phyloP scores from a whole-genome alignment of 441 rosid genomes.

The Rhodomyrtus psidioides region DNA sequence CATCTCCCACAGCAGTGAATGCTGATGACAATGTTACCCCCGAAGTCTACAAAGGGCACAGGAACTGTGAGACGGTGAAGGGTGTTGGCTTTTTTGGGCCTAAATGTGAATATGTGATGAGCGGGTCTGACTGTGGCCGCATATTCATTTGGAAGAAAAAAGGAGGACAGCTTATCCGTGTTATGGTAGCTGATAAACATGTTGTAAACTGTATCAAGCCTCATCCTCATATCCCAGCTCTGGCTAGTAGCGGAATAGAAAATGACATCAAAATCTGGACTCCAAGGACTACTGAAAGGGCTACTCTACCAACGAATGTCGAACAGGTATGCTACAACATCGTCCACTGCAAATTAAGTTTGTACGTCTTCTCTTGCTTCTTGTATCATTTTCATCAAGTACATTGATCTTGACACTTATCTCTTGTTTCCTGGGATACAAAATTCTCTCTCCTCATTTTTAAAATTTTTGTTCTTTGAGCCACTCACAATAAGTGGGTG shows the following conservation, averaged over 20 bases:
- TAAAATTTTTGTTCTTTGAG: background rate
- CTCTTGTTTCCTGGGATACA: background rate
- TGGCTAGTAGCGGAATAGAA: constrained; percentile 90
- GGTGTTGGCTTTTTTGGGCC: constrained; percentile 89
- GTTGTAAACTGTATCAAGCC: constrained; percentile 76
- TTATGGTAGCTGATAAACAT: constrained; percentile 67
- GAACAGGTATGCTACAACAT: constrained; percentile 46
- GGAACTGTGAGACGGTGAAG: constrained; percentile 65
- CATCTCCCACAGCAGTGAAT: constrained; percentile 20
- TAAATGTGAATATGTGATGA: constrained; percentile 71
- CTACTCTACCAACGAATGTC: constrained; percentile 53
- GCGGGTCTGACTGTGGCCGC: constrained; percentile 94
- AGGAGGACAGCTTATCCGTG: constrained; percentile 63
- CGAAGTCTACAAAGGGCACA: constrained; percentile 77
- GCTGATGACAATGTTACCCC: constrained; percentile 24
- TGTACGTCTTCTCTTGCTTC: background rate
- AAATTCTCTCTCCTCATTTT: background rate
- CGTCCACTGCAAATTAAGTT: background rate
- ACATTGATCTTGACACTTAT: background rate
- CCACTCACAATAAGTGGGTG: background rate
- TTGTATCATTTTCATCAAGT: background rate
- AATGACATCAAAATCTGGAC: constrained; percentile 79
- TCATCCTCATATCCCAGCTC: constrained; percentile 64
- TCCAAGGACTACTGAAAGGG: constrained; percentile 57
- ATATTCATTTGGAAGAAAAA: constrained; percentile 88